These are phyloP conservation scores for Eimeria zaria DNA, from an alignment of 169 alveolate species.

Conservation along the genomic window DNA sequence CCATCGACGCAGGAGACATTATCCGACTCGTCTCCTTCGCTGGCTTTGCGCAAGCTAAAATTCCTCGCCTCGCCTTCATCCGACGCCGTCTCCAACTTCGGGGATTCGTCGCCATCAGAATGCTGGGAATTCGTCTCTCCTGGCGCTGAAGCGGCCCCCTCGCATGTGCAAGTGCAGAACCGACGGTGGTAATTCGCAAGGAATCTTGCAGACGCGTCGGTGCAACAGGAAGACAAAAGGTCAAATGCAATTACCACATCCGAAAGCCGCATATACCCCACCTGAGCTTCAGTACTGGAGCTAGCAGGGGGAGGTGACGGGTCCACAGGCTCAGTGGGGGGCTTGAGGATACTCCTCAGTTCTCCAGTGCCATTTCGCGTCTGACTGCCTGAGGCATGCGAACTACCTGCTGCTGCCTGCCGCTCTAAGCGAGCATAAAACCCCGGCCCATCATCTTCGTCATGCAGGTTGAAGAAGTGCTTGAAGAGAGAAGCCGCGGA, in stretches of 20 bases:
- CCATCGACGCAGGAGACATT: constrained; percentile 63
- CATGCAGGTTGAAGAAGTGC: constrained; percentile 61
- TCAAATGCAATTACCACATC: constrained; percentile 74
- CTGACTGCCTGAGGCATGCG: constrained; percentile 37
- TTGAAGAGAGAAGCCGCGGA: constrained; percentile 62
- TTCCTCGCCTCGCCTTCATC: constrained; percentile 41
- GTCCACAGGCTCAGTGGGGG: constrained; percentile 59
- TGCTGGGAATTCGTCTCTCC: neutral
- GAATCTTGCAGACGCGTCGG: constrained; percentile 76
- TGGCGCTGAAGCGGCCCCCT: constrained; percentile 50
- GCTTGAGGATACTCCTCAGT: constrained; percentile 61
- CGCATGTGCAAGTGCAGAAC: constrained; percentile 68
- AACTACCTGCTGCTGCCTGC: constrained; percentile 41
- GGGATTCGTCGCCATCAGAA: constrained; percentile 58
- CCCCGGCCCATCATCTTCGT: constrained; percentile 73
- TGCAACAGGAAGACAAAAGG: constrained; percentile 69
- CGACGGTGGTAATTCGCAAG: constrained; percentile 54
- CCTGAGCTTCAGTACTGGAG: constrained; percentile 57
- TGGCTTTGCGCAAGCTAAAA: constrained; percentile 15
- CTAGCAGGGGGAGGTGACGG: constrained; percentile 50
- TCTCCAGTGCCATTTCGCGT: constrained; percentile 57
- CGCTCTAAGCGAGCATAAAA: constrained; percentile 52
- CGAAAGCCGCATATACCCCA: constrained; percentile 68
- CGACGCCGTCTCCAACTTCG: constrained; percentile 8
- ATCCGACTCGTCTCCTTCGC: constrained; percentile 57